Percentiles rank a stretch among this genome's conserved stretches.
Conservation (phyloP, 495 filamentous ascomycete species). For the Xylaria cubensis region DNA sequence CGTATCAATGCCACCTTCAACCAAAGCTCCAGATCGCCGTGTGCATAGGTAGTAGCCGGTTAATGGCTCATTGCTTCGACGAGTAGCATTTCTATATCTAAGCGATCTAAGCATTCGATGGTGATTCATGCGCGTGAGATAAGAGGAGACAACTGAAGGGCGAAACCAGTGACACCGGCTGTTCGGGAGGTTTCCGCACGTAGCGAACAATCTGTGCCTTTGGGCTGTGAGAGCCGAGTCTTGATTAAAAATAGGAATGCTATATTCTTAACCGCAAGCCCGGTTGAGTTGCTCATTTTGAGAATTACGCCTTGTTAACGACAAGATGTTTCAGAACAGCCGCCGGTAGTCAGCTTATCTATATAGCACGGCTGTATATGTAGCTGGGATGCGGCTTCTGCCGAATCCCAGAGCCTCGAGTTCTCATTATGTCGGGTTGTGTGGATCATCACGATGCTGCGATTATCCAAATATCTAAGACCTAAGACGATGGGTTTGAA, state of each 20-base stretch:
- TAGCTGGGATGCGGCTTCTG: not conserved
- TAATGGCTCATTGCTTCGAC: constrained; percentile 13
- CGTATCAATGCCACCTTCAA: constrained; percentile 1
- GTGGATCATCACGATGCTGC: not conserved
- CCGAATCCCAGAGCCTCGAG: not conserved
- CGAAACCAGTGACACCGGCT: not conserved
- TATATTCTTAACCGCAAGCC: not conserved
- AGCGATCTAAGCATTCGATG: constrained; percentile 8
- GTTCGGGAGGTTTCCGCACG: not conserved
- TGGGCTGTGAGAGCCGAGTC: not conserved
- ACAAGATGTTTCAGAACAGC: constrained; percentile 14
- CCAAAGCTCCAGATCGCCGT: constrained; percentile 12
- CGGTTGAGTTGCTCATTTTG: not conserved
- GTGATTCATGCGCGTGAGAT: constrained; percentile 6
- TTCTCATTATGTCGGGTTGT: not conserved
- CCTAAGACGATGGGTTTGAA: not conserved
- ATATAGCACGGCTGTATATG: not conserved
- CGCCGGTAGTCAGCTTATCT: constrained; percentile 6
- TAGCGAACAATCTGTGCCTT: not conserved
- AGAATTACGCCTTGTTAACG: not conserved
- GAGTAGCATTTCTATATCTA: constrained; percentile 12
- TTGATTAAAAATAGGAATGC: not conserved
- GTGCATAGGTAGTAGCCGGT: not conserved
- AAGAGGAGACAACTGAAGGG: not conserved
- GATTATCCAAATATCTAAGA: not conserved